phyloP scores from a whole-genome alignment of 139 green algal species.

The Pleodorina starrii region DNA sequence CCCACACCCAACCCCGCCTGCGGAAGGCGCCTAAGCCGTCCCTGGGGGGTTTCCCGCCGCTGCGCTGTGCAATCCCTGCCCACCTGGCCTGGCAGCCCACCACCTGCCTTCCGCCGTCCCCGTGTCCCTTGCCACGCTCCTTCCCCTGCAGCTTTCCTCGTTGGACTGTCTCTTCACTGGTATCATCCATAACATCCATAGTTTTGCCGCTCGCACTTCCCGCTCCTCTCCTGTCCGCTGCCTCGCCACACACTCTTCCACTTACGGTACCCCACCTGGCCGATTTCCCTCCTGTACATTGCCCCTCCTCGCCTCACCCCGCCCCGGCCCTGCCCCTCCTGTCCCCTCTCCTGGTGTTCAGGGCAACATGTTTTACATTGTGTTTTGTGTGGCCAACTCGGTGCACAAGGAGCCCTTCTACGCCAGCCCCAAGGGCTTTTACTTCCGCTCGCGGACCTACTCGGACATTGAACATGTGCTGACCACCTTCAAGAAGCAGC shows the following conservation, averaged over 20 bases:
- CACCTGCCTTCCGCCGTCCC: too few relatives aligned
- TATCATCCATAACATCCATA: too few relatives aligned
- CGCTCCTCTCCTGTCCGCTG: neutral
- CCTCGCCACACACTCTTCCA: neutral
- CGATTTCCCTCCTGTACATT: too few relatives aligned
- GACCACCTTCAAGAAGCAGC: constrained; percentile 56
- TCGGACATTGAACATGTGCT: constrained; percentile 50
- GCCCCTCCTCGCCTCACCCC: neutral
- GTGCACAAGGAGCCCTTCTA: constrained; percentile 49
- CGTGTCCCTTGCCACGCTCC: too few relatives aligned
- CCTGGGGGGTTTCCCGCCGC: too few relatives aligned
- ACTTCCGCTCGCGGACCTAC: constrained; percentile 55
- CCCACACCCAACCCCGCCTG: too few relatives aligned
- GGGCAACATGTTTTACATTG: constrained; percentile 27
- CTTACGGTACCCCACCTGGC: too few relatives aligned
- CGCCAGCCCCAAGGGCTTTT: constrained; percentile 52
- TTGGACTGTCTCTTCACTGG: too few relatives aligned
- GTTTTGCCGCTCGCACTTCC: neutral
- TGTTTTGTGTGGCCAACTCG: constrained; percentile 26
- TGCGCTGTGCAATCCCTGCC: too few relatives aligned
- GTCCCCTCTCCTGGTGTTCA: constrained; percentile 1
- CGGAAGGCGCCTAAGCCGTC: too few relatives aligned
- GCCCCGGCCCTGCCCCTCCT: neutral
- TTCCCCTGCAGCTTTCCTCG: too few relatives aligned
- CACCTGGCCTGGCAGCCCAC: too few relatives aligned